Base-by-base conservation (phyloP, 2,329 filamentous ascomycete species). In the Ramularia endophylla region DNA sequence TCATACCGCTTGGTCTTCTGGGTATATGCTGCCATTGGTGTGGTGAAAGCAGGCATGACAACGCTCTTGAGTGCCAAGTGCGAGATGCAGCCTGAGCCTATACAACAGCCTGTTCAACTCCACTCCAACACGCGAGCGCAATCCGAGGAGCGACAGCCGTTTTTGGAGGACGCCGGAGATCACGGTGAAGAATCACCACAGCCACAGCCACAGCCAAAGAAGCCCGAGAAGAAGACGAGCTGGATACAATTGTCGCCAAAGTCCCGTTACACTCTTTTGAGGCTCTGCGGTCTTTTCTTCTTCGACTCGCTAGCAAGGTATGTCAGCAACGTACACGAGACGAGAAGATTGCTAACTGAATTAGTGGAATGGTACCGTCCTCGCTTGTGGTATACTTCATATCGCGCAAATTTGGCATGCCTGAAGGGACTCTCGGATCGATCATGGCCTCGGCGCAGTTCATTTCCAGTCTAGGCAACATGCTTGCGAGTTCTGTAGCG, bases 251-350 rank as follows among this genome's bases (percentile, higher is more conserved):
- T 52, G 15, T 47, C 43, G 27, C 16, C 12, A 20, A 46, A 40
- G 28, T 49, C 46, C 8, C 40, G 38, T 27, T 17, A 34, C 4
- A 51, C 37, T 7, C 38, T 85, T 2, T 53, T 74, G 22, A 74
- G 77, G 34, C 68, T 89, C 0, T 83, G 79, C 52, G 63, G 82
- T 5, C 66, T 89, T 0, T 84, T 87, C 57, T 73, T 72, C 2
- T 56, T 87, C 12, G 83, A 87, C 58, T 74, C 78, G 0, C 75
- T 87, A 41, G 83, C 81, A 19, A 47, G 46, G 40, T 44, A 33
- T 16, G 27, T 35, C 16, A 9, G 16, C 11, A 9, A 25, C 16
- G 20, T 44, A 38, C 2, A 75, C 86, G 43, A n/a, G n/a, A n/a
- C n/a, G n/a, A n/a, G n/a, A n/a, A n/a, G n/a, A n/a, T n/a, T n/a